These are phyloP conservation scores for Onygena corvina DNA, from an alignment of 2,329 filamentous ascomycete genomes.

Conservation along the genomic window DNA sequence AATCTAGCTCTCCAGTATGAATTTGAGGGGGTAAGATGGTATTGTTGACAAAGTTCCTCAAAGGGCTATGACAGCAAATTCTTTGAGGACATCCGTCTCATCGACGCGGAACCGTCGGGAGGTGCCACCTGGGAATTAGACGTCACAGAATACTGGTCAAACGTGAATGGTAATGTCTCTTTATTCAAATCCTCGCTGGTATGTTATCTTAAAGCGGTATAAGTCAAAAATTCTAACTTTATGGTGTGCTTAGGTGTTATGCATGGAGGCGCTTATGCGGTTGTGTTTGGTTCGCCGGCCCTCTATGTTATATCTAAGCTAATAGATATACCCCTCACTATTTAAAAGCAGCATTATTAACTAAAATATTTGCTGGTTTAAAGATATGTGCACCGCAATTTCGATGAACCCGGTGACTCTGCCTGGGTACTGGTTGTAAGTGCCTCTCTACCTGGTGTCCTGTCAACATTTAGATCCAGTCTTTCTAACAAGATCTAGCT, in stretches of 20 bases:
- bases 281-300: constrained; percentile 53
- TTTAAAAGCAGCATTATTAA: too few relatives aligned
- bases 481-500: constrained; percentile 20
- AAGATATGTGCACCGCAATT: constrained; percentile 43
- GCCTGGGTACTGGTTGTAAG: constrained; percentile 40
- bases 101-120: constrained; percentile 19
- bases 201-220: neutral
- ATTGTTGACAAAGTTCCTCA: neutral
- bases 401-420: constrained; percentile 39
- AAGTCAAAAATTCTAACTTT: neutral
- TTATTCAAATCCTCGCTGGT: neutral
- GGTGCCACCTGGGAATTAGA: constrained; percentile 19
- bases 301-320: neutral
- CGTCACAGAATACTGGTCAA: constrained; percentile 18
- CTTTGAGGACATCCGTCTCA: constrained; percentile 18
- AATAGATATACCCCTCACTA: too few relatives aligned
- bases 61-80: constrained; percentile 20
- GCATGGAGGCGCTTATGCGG: constrained; percentile 47
- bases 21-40: neutral
- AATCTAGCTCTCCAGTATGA: neutral
- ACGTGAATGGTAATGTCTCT: constrained; percentile 18
- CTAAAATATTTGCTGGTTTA: neutral
- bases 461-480: neutral
- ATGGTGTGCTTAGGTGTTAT: constrained; percentile 17
- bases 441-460: constrained; percentile 11